phyloP scores from a whole-genome alignment of 2,329 filamentous ascomycete genomes.

The Rhexocercosporidium sp. region DNA sequence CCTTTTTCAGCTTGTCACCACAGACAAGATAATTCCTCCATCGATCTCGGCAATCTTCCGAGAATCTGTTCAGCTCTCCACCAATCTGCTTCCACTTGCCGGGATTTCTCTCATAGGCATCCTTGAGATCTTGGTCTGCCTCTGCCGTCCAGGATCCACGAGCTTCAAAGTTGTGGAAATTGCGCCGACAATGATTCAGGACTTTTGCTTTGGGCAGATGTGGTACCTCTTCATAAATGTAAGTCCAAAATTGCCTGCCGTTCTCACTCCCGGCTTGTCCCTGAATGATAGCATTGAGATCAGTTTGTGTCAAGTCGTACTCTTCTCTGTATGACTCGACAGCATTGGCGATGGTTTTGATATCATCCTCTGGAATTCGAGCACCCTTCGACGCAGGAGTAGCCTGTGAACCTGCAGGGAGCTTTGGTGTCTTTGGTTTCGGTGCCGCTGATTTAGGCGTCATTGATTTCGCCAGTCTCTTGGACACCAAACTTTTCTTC shows the following conservation, averaged over 20 bases:
- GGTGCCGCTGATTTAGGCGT: neutral
- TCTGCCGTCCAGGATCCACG: slow-evolving; percentile 64
- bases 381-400: neutral
- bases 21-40: slow-evolving; percentile 72
- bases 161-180: slow-evolving; percentile 68
- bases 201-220: slow-evolving; percentile 58
- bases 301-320: slow-evolving; percentile 48
- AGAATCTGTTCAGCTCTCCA: slow-evolving; percentile 64
- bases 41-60: slow-evolving; percentile 71
- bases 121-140: slow-evolving; percentile 59
- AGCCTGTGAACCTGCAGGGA: neutral
- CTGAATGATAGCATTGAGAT: slow-evolving; percentile 55
- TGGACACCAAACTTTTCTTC: neutral
- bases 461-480: neutral
- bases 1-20: slow-evolving; percentile 54
- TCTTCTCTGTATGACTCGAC: slow-evolving; percentile 52
- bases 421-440: slow-evolving; percentile 5
- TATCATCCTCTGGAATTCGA: slow-evolving; percentile 14
- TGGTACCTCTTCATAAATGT: slow-evolving; percentile 54
- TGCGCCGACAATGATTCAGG: slow-evolving; percentile 61
- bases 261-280: slow-evolving; percentile 33
- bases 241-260: slow-evolving; percentile 54
- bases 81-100: slow-evolving; percentile 68
- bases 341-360: slow-evolving; percentile 6
- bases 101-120: slow-evolving; percentile 50